These are phyloP conservation scores for Pyrenophora teres DNA, from an alignment of 2,329 filamentous ascomycete species.

Conservation along the genomic window DNA sequence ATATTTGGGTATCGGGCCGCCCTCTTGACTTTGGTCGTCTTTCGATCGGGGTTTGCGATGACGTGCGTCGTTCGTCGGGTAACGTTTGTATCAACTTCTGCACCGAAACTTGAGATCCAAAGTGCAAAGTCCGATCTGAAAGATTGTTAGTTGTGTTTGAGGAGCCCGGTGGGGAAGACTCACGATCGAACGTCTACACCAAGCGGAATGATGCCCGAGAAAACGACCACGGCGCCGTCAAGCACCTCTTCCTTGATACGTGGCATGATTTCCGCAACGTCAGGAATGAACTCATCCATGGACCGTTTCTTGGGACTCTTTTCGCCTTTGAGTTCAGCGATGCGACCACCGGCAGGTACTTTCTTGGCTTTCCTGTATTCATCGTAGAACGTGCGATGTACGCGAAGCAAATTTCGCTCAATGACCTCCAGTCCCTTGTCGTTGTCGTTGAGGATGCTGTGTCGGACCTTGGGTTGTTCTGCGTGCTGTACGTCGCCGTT, in stretches of 20 bases:
- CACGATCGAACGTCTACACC: constrained; percentile 72
- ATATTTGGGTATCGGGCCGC: constrained; percentile 79
- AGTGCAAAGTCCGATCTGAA: constrained; percentile 77
- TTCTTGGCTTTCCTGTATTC: constrained; percentile 69
- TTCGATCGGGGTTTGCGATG: constrained; percentile 70
- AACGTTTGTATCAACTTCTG: constrained; percentile 65
- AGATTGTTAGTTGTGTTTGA: constrained; percentile 19
- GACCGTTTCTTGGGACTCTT: constrained; percentile 55
- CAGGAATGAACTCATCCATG: constrained; percentile 68
- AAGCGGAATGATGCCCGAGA: constrained; percentile 87
- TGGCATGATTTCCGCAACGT: constrained; percentile 84
- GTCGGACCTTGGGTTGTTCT: constrained; percentile 57
- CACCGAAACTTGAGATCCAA: constrained; percentile 87
- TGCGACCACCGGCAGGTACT: constrained; percentile 51
- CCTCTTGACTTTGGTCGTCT: constrained; percentile 89
- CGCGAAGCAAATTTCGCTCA: constrained; percentile 71
- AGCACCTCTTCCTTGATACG: constrained; percentile 78
- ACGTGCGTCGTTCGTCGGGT: constrained; percentile 66
- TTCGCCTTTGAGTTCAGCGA: constrained; percentile 57
- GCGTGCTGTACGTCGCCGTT: constrained; percentile 45
- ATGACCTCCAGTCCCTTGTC: constrained; percentile 81
- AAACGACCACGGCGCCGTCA: constrained; percentile 75
- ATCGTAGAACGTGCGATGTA: constrained; percentile 82
- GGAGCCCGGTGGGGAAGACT: constrained; percentile 18
- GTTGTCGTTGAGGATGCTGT: constrained; percentile 84